phyloP scores from a whole-genome alignment of 2,329 filamentous ascomycete genomes.

The Emericellopsis cladophorae region DNA sequence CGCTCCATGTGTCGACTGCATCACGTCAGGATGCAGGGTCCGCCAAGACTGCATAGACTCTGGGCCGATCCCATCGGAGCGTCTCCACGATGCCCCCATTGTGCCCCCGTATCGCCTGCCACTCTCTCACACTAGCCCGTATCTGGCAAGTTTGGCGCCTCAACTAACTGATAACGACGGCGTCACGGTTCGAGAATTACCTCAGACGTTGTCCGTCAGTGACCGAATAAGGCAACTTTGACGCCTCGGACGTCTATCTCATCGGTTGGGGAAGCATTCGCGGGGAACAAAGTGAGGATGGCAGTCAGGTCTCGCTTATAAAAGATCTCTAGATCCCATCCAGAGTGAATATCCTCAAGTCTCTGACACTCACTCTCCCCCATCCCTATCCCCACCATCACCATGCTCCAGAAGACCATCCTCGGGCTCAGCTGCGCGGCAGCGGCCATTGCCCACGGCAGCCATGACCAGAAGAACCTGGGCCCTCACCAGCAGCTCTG shows the following conservation, averaged over 20 bases:
- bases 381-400: background rate
- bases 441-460: constrained; percentile 44
- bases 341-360: too few relatives aligned
- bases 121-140: background rate
- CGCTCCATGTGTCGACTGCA: background rate
- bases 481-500: constrained; percentile 66
- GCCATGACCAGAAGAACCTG: constrained; percentile 46
- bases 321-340: background rate
- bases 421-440: constrained; percentile 28
- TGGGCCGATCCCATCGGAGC: too few relatives aligned
- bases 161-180: background rate
- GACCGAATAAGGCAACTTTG: background rate
- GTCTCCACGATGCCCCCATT: background rate
- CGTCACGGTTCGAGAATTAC: background rate
- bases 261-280: background rate
- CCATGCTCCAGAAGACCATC: background rate
- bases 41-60: too few relatives aligned
- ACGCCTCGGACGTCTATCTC: background rate
- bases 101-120: background rate
- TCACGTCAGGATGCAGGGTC: too few relatives aligned
- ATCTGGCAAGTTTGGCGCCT: background rate
- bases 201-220: background rate
- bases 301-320: background rate
- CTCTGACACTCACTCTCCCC: background rate
- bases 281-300: background rate